phyloP scores from a whole-genome alignment of 306 rosid genomes.

The Calophaca sinica region DNA sequence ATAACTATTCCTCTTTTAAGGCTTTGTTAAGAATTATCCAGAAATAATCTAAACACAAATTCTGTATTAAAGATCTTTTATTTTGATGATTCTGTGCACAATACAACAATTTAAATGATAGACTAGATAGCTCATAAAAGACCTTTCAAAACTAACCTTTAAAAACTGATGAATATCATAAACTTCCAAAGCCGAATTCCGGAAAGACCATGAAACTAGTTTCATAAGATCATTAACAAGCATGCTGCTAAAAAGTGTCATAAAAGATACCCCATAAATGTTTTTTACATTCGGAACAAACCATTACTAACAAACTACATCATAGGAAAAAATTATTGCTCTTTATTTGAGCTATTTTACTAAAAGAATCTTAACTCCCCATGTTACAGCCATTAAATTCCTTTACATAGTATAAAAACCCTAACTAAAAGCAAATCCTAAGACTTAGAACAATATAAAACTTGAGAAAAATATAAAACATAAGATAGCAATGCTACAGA shows the following conservation, averaged over 20 bases:
- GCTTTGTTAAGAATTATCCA: neutral
- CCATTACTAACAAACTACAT: too few species aligned
- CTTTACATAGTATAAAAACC: too few species aligned
- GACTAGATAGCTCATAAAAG: slow-evolving; percentile 18
- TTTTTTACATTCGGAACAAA: slow-evolving; percentile 4
- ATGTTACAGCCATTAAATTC: too few species aligned
- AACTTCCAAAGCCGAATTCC: slow-evolving; percentile 63
- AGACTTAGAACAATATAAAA: too few species aligned
- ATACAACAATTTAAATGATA: neutral
- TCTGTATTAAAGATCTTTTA: neutral
- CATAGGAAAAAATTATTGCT: too few species aligned
- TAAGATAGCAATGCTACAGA: too few species aligned
- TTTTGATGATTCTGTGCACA: slow-evolving; percentile 21
- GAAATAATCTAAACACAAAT: slow-evolving; percentile 1
- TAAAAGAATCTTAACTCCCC: too few species aligned
- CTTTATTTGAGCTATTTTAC: too few species aligned
- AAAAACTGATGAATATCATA: slow-evolving; percentile 55
- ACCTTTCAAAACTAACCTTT: slow-evolving; percentile 54
- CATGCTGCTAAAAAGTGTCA: slow-evolving; percentile 13
- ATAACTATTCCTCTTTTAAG: too few species aligned
- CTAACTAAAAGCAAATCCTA: too few species aligned
- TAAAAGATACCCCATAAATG: neutral
- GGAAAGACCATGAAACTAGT: slow-evolving; percentile 49
- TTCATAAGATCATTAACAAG: slow-evolving; percentile 34
- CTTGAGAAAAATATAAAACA: too few species aligned